Conservation (phyloP, 2,329 filamentous ascomycete species). For the Venturia aucupariae region DNA sequence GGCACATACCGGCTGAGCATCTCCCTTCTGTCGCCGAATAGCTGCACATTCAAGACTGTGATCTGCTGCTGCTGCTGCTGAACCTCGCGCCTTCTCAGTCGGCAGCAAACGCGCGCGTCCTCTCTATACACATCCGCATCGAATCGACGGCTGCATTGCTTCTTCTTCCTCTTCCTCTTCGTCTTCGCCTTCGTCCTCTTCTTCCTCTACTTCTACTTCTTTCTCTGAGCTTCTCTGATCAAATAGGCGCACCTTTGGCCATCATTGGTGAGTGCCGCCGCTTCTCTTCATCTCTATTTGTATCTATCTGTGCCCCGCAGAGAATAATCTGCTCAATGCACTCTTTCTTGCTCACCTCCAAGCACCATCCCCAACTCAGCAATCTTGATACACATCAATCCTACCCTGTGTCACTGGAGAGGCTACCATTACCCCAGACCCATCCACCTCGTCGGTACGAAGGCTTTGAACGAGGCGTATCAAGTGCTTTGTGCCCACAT, state of each 20-base stretch:
- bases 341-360: slow-evolving; percentile 9
- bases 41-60: too few species aligned
- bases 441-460: not conserved
- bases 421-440: not conserved
- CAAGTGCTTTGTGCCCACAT: not conserved
- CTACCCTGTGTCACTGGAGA: not conserved
- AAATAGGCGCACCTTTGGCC: too few species aligned
- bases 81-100: not conserved
- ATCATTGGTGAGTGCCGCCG: not conserved
- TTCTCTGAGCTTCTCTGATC: too few species aligned
- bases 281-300: not conserved
- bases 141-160: not conserved
- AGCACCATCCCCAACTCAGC: slow-evolving; percentile 13
- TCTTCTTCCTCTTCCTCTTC: too few species aligned
- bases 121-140: not conserved
- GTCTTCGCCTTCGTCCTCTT: too few species aligned
- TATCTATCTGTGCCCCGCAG: not conserved
- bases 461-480: not conserved
- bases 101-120: not conserved
- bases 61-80: not conserved
- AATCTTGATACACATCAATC: not conserved
- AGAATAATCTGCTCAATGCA: not conserved
- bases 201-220: too few species aligned
- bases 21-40: too few species aligned
- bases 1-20: too few species aligned